phyloP scores from a whole-genome alignment of 495 filamentous ascomycete species.

The Umbilicaria muhlenbergii region DNA sequence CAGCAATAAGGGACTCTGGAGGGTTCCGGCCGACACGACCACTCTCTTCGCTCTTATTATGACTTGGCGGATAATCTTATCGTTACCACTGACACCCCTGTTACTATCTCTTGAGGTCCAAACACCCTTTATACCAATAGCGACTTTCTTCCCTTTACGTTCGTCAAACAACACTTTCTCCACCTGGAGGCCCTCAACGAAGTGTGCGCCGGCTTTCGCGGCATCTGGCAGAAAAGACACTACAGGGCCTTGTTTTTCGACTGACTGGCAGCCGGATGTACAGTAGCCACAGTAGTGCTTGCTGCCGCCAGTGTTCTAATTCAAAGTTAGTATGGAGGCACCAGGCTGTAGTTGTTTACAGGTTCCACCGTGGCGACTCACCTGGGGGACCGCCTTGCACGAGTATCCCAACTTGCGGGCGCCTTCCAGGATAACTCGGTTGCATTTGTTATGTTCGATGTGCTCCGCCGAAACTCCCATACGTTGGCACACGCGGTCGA shows the following conservation, averaged over 20 bases:
- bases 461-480: slow-evolving; percentile 64
- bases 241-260: slow-evolving; percentile 62
- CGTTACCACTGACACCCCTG: slow-evolving; percentile 34
- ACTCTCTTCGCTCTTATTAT: slow-evolving; percentile 71
- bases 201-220: slow-evolving; percentile 52
- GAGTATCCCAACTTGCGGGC: slow-evolving; percentile 58
- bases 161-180: slow-evolving; percentile 52
- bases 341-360: too few species aligned
- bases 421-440: slow-evolving; percentile 56
- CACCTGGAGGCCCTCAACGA: slow-evolving; percentile 63
- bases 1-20: slow-evolving; percentile 63
- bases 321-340: too few species aligned
- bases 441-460: slow-evolving; percentile 55
- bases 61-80: slow-evolving; percentile 36
- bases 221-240: slow-evolving; percentile 70
- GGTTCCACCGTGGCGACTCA: too few species aligned
- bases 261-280: slow-evolving; percentile 53
- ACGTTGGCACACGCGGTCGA: slow-evolving; percentile 56
- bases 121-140: slow-evolving; percentile 49
- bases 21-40: slow-evolving; percentile 54
- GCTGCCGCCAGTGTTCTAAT: slow-evolving; percentile 46
- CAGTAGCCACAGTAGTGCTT: slow-evolving; percentile 72
- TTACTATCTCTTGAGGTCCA: slow-evolving; percentile 59
- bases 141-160: slow-evolving; percentile 35
- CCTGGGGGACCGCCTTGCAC: slow-evolving; percentile 52